Base-by-base conservation (phyloP, 2,329 filamentous ascomycete genomes). In the Talaromyces sp. region DNA sequence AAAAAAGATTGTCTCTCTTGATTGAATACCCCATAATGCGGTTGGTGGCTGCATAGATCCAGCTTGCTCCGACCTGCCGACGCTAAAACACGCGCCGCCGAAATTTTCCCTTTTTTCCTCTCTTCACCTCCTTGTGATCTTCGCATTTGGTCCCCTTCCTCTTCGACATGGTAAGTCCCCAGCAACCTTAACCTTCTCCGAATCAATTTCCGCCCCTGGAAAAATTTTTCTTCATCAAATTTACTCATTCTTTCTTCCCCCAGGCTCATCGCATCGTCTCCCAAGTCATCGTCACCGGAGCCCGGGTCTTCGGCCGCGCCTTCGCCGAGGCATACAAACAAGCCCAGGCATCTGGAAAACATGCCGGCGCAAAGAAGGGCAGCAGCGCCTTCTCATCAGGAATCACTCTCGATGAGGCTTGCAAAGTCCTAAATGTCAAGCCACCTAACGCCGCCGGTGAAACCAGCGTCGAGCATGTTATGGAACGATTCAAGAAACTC, bases 321-420 rank as follows among this genome's bases (percentile, higher is more conserved):
- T 94, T 97, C 72, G 80, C 86, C 67, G 94, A 97, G 78, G 94
- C 94, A 62, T 99, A 95, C 80, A 91, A 90, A 73, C 94, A 99
- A 80, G 94, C 94, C 44, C 86, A 91, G 54, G 93, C 93, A 30
- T 88, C 91, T 3, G 89, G 88, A 58, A 84, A 89, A 72, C 94
- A 95, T 74, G 86, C 88, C 64, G 87, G 87, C 61, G 85, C 89
- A 48, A 86, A 87, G 59, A 88, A 88, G 66, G 71, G 76, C 49
- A 82, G 82, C 61, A 75, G 76, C 52, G 75, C 82, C 56, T 81
- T 84, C 55, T 73, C 82, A 24, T 84, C 85, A 4, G 90, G 91
- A 70, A 88, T 97, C 75, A 94, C 91, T 8, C 86, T 99, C 67
- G 91, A 96, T 64, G 94, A 99, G 80, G 94, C 94, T 49, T 97